Conservation (phyloP, 139 green algal genomes). For the Yamagishiella unicocca region DNA sequence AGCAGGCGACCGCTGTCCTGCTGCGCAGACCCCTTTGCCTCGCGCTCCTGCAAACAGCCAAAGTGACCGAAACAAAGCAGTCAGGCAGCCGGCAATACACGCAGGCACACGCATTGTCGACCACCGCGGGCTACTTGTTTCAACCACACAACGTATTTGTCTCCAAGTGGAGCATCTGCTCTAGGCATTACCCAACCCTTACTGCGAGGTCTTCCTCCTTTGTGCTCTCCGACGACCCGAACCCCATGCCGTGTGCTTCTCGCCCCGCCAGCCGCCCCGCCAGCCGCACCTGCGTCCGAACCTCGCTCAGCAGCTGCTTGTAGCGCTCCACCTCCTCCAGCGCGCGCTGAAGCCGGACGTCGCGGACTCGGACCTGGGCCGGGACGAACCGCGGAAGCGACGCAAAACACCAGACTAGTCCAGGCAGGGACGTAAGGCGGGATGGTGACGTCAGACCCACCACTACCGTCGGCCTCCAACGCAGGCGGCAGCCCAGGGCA, state of each 20-base stretch:
- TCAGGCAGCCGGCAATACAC: too few species aligned
- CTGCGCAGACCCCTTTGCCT: slow-evolving; percentile 66
- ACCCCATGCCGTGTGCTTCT: neutral
- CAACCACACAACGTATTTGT: too few species aligned
- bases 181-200: too few species aligned
- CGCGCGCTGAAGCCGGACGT: slow-evolving; percentile 78
- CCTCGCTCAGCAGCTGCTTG: slow-evolving; percentile 74
- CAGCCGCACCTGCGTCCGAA: slow-evolving; percentile 62
- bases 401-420: neutral
- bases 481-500: too few species aligned
- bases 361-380: slow-evolving; percentile 64
- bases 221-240: too few species aligned
- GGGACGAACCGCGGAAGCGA: slow-evolving; percentile 54
- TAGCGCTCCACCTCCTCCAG: slow-evolving; percentile 82
- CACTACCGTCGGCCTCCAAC: too few species aligned
- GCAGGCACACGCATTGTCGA: too few species aligned
- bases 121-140: too few species aligned
- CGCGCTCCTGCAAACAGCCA: slow-evolving; percentile 55
- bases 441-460: too few species aligned
- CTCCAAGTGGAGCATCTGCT: too few species aligned
- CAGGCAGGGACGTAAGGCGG: too few species aligned
- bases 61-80: too few species aligned
- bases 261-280: neutral
- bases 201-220: neutral
- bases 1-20: slow-evolving; percentile 69